Percentiles rank a stretch among this genome's conserved stretches.
These are phyloP conservation scores for Rhynchospora pubera DNA, from an alignment of 176 grass and related monocot genomes.

Conservation along the genomic window DNA sequence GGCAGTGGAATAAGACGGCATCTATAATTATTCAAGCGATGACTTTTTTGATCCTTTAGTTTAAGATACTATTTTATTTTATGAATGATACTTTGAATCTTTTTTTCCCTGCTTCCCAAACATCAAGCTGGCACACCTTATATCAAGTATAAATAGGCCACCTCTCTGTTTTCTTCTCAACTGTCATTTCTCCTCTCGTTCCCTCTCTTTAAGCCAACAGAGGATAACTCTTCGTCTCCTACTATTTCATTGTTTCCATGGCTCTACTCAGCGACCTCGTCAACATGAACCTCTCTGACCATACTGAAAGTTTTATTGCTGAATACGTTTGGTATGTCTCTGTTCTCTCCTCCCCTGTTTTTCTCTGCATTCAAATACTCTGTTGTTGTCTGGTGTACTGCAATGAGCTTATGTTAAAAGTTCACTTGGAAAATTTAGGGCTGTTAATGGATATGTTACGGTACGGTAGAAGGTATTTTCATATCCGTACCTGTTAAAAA, in stretches of 20 bases:
- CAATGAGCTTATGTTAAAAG: too few species aligned
- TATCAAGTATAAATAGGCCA: neutral
- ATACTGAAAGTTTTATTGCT: constrained; percentile 63
- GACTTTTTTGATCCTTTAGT: neutral
- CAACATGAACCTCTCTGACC: constrained; percentile 46
- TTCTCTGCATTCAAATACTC: neutral
- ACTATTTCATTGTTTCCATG: constrained; percentile 22
- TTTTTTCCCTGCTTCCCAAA: neutral
- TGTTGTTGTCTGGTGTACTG: too few species aligned
- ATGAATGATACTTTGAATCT: neutral
- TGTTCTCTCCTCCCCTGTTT: neutral
- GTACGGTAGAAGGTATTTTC: too few species aligned
- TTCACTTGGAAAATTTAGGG: too few species aligned
- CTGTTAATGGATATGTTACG: too few species aligned
- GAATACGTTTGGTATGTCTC: constrained; percentile 61
- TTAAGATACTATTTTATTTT: neutral
- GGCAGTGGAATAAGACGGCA: neutral
- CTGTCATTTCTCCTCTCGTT: neutral
- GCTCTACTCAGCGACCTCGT: constrained; percentile 34
- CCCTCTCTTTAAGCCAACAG: neutral
- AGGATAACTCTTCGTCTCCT: neutral
- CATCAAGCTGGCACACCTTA: neutral
- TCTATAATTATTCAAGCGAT: neutral
- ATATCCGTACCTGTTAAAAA: too few species aligned
- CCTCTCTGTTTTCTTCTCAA: neutral